Conservation (phyloP, 2,329 filamentous ascomycete species). For the Lachnum nothofagi region DNA sequence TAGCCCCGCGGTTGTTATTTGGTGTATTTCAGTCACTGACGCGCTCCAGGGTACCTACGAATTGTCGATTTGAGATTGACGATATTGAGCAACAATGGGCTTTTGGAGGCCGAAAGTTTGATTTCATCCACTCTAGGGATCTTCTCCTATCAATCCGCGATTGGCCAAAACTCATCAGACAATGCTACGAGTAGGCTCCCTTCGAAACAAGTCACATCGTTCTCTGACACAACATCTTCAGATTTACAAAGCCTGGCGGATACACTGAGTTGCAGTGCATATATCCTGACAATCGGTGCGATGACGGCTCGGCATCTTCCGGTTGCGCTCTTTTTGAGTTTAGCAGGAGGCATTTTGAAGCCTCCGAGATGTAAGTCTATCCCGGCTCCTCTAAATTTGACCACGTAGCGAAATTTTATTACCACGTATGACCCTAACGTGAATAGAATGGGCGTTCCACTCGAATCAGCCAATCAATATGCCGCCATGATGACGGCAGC, state of each 20-base stretch:
- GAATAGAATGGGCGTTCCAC: slow-evolving; percentile 3
- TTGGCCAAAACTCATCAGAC: slow-evolving; percentile 17
- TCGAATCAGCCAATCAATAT: slow-evolving; percentile 6
- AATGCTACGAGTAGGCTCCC: slow-evolving; percentile 29
- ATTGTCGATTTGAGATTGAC: slow-evolving; percentile 48
- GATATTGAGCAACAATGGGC: slow-evolving; percentile 49
- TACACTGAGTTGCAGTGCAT: slow-evolving; percentile 22
- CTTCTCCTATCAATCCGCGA: slow-evolving; percentile 18
- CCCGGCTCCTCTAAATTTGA: not conserved
- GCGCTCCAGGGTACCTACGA: slow-evolving; percentile 45
- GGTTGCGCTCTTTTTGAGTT: slow-evolving; percentile 31
- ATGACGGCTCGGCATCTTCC: slow-evolving; percentile 20
- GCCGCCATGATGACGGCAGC: slow-evolving; percentile 5
- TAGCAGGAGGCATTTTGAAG: slow-evolving; percentile 38
- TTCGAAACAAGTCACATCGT: too few relatives aligned
- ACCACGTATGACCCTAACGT: slow-evolving; percentile 32
- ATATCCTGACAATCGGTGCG: slow-evolving; percentile 18
- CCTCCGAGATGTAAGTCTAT: slow-evolving; percentile 29
- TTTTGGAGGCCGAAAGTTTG: slow-evolving; percentile 39
- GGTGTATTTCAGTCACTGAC: too few relatives aligned
- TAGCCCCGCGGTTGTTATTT: too few relatives aligned
- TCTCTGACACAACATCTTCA: too few relatives aligned
- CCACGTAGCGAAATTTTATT: not conserved
- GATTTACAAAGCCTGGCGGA: slow-evolving; percentile 18
- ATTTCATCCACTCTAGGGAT: slow-evolving; percentile 42